These are phyloP conservation scores for Annulohypoxylon maeteangense DNA, from an alignment of 495 filamentous ascomycete genomes.

Conservation along the genomic window DNA sequence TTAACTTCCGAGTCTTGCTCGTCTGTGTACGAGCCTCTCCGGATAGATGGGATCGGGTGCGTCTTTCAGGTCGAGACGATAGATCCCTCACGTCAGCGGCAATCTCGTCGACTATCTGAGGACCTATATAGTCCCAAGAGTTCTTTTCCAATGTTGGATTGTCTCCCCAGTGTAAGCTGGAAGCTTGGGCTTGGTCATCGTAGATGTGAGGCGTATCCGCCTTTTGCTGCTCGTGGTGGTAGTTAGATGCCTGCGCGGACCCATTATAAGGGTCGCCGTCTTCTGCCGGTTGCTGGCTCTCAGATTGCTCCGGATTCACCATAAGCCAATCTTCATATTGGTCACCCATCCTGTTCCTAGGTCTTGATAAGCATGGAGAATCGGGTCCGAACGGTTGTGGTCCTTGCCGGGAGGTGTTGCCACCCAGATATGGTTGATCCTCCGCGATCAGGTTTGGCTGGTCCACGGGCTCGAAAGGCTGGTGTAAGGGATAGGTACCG, in stretches of 20 bases:
- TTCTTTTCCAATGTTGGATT: not conserved
- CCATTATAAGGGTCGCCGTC: not conserved
- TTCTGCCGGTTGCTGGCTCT: not conserved
- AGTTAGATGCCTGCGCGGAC: not conserved
- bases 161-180: not conserved
- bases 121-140: not conserved
- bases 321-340: slow-evolving; percentile 3
- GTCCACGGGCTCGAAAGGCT: not conserved
- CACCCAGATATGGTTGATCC: not conserved
- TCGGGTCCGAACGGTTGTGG: not conserved
- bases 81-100: slow-evolving; percentile 3
- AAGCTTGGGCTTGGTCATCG: not conserved
- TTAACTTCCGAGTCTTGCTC: slow-evolving; percentile 50
- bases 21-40: slow-evolving; percentile 44
- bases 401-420: not conserved
- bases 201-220: not conserved
- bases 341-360: not conserved
- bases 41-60: slow-evolving; percentile 23
- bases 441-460: slow-evolving; percentile 13
- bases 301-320: not conserved
- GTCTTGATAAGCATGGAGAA: not conserved
- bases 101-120: not conserved
- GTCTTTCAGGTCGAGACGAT: slow-evolving; percentile 17
- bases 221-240: not conserved
- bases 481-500: not conserved